Conservation (phyloP, 73 alveolate genomes). For the Uronychia setigera region DNA sequence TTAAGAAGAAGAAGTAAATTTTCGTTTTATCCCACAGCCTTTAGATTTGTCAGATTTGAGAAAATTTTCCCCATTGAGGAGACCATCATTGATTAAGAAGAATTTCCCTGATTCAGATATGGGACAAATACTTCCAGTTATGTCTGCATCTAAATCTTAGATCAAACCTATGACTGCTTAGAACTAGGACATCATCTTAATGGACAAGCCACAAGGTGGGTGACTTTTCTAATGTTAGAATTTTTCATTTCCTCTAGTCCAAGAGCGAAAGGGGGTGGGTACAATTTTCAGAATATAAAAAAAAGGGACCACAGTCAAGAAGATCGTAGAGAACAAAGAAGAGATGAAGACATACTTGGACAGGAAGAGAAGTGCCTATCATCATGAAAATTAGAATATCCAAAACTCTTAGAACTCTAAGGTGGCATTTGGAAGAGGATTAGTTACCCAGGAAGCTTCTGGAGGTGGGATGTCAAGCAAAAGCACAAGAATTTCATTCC, state of each 20-base stretch:
- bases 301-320: neutral
- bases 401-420: neutral
- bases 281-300: neutral
- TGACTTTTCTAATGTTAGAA: neutral
- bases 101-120: too few relatives aligned
- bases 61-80: neutral
- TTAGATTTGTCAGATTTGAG: neutral
- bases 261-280: neutral
- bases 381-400: neutral
- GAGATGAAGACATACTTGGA: neutral
- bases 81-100: neutral
- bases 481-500: neutral
- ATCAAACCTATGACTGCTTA: neutral
- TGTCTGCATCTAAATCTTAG: neutral
- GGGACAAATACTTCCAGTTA: too few relatives aligned
- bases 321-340: neutral
- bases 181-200: neutral
- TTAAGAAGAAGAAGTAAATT: neutral
- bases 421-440: neutral
- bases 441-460: too few relatives aligned
- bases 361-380: neutral
- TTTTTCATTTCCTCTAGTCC: neutral
- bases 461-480: too few relatives aligned
- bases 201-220: neutral
- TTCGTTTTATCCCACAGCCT: neutral